phyloP scores from a whole-genome alignment of 2,329 filamentous ascomycete species.

The Pseudocercospora vitis region DNA sequence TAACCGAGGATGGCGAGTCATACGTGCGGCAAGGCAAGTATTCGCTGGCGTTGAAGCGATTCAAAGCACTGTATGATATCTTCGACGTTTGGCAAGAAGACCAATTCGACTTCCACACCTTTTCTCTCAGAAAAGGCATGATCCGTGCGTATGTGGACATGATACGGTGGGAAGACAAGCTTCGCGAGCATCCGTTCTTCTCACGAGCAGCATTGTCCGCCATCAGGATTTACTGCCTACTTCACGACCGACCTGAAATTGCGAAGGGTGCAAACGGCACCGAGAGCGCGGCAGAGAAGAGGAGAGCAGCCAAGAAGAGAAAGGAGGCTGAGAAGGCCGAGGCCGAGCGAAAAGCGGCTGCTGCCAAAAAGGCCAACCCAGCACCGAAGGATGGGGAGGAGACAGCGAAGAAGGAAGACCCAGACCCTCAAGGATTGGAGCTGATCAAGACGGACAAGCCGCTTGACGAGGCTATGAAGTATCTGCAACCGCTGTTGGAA shows the following conservation, averaged over 20 bases:
- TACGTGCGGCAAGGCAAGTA: conserved; percentile 79
- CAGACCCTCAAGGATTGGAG: conserved; percentile 80
- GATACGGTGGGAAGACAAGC: conserved; percentile 89
- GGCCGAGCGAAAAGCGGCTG: conserved; percentile 66
- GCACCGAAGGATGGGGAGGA: conserved; percentile 58
- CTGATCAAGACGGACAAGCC: conserved; percentile 67
- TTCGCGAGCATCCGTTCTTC: conserved; percentile 92
- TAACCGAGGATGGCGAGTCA: conserved; percentile 92
- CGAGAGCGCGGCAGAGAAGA: conserved; percentile 81
- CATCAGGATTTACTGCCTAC: conserved; percentile 73
- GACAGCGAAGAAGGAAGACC: conserved; percentile 76
- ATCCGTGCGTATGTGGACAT: conserved; percentile 94
- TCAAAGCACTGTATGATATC: conserved; percentile 83
- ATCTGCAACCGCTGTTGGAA: conserved; percentile 76
- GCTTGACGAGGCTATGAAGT: conserved; percentile 82
- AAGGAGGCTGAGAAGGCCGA: conserved; percentile 78
- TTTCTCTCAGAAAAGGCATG: conserved; percentile 94
- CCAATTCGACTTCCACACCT: conserved; percentile 98
- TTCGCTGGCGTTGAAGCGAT: conserved; percentile 86
- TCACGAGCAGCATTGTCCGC: conserved; percentile 79
- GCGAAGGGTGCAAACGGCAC: conserved; percentile 70
- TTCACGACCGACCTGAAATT: conserved; percentile 72
- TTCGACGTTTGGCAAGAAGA: conserved; percentile 98
- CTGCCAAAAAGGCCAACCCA: conserved; percentile 50
- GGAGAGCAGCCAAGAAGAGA: conserved; percentile 65